phyloP scores from a whole-genome alignment of 495 filamentous ascomycete species.

The Tuber magnatum region DNA sequence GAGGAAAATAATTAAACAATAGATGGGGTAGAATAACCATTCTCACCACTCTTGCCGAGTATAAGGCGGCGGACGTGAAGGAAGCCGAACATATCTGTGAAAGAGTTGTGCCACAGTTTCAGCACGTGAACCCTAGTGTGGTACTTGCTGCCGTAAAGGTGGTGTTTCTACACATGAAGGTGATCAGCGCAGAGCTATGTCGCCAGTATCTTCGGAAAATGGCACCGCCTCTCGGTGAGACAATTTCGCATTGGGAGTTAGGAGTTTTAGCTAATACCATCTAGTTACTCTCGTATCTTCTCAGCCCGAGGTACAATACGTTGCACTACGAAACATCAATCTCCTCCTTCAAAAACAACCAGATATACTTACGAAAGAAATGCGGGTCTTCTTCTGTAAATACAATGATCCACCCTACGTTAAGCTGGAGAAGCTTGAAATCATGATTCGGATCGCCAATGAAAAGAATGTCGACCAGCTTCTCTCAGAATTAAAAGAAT shows the following conservation, averaged over 20 bases:
- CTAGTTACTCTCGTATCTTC: slow-evolving; percentile 92
- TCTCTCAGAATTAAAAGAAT: slow-evolving; percentile 88
- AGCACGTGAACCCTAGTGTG: slow-evolving; percentile 96
- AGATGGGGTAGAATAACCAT: slow-evolving; percentile 94
- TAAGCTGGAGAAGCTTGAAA: slow-evolving; percentile 95
- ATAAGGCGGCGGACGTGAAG: slow-evolving; percentile 75
- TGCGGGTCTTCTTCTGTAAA: slow-evolving; percentile 99
- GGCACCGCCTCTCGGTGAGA: slow-evolving; percentile 83
- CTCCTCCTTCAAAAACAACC: slow-evolving; percentile 90
- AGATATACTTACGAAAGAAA: slow-evolving; percentile 92
- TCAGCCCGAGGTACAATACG: slow-evolving; percentile 94
- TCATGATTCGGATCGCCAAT: slow-evolving; percentile 98
- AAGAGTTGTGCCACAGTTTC: slow-evolving; percentile 89
- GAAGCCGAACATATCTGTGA: slow-evolving; percentile 99
- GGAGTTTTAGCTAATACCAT: slow-evolving; percentile 14
- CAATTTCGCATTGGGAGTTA: background rate
- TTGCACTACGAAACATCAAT: slow-evolving; percentile 91
- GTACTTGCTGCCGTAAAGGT: slow-evolving; percentile 95
- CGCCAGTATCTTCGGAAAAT: slow-evolving; percentile 91
- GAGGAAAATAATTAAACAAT: background rate
- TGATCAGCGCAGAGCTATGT: slow-evolving; percentile 66
- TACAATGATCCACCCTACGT: slow-evolving; percentile 98
- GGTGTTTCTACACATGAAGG: slow-evolving; percentile 93
- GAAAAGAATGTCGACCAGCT: slow-evolving; percentile 95
- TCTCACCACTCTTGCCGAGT: slow-evolving; percentile 79